These are phyloP conservation scores for Coemansia sp. DNA, from an alignment of 192 early-diverging fungal genomes.

Conservation along the genomic window DNA sequence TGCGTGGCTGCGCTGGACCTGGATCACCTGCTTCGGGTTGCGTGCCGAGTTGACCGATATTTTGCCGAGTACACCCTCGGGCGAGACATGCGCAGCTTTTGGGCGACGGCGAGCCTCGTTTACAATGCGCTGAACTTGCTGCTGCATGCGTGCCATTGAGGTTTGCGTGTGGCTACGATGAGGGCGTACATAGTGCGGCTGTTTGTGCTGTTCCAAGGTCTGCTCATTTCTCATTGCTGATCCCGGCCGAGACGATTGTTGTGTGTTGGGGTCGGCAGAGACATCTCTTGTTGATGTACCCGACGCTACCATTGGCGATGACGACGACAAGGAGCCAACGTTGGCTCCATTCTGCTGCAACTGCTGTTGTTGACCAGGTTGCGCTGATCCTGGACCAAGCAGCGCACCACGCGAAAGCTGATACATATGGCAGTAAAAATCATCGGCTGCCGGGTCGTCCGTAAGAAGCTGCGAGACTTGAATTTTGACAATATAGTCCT, in stretches of 20 bases:
- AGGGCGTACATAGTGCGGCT: slow-evolving; percentile 16
- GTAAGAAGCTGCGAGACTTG: slow-evolving; percentile 94
- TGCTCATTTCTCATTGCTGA: slow-evolving; percentile 16
- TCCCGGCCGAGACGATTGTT: slow-evolving; percentile 26
- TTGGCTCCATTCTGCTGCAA: background rate
- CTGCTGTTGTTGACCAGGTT: slow-evolving; percentile 9
- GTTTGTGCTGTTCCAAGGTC: slow-evolving; percentile 5
- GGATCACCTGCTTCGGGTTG: slow-evolving; percentile 86
- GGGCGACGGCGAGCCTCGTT: slow-evolving; percentile 87
- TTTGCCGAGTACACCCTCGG: slow-evolving; percentile 95
- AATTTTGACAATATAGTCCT: slow-evolving; percentile 91
- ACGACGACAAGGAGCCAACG: background rate
- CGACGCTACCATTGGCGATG: background rate
- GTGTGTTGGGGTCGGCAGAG: background rate
- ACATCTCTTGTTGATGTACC: slow-evolving; percentile 12
- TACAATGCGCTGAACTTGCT: slow-evolving; percentile 96
- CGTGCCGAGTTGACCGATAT: slow-evolving; percentile 87
- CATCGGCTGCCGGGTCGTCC: slow-evolving; percentile 89
- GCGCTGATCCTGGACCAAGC: slow-evolving; percentile 10
- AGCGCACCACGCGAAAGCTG: slow-evolving; percentile 63
- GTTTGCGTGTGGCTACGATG: slow-evolving; percentile 51
- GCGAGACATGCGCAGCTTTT: slow-evolving; percentile 79
- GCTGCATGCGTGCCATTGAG: slow-evolving; percentile 79
- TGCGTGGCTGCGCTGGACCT: slow-evolving; percentile 61
- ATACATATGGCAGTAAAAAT: slow-evolving; percentile 97